These are phyloP conservation scores for Rhodosorus marinus DNA, from an alignment of 23 red algal genomes.

Conservation along the genomic window DNA sequence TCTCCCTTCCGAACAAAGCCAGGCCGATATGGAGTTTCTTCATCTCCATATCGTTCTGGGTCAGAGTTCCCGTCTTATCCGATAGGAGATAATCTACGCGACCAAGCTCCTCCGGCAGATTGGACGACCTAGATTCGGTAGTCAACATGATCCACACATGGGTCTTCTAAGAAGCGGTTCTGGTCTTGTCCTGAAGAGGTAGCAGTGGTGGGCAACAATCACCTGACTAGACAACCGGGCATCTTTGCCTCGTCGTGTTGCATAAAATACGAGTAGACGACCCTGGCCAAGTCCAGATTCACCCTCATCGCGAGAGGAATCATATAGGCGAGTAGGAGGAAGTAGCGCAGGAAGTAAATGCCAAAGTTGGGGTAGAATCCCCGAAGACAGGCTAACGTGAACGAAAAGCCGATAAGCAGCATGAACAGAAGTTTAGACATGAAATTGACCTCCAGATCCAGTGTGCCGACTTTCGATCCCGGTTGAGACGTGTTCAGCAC, in stretches of 20 bases:
- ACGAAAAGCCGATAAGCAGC: conserved; percentile 40
- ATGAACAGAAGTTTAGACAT: conserved; percentile 88
- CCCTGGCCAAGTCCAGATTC: conserved; percentile 88
- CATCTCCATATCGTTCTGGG: conserved; percentile 93
- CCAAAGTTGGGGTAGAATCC: conserved; percentile 48
- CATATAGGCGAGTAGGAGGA: conserved; percentile 78
- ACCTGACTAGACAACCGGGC: conserved; percentile 54
- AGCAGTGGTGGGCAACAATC: not conserved
- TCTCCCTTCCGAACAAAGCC: conserved; percentile 70
- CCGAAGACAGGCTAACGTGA: conserved; percentile 50
- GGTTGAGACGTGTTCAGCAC: conserved; percentile 59
- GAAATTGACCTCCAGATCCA: conserved; percentile 67
- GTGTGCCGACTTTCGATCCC: conserved; percentile 72
- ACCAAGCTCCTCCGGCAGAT: conserved; percentile 90
- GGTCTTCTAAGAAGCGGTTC: not conserved
- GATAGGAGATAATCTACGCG: conserved; percentile 78
- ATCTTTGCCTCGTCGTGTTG: conserved; percentile 46
- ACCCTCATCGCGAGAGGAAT: conserved; percentile 95
- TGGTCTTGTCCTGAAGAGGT: not conserved
- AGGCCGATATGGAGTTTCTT: conserved; percentile 90
- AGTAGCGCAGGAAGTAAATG: conserved; percentile 84
- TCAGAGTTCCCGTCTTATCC: conserved; percentile 92
- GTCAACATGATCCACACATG: no score
- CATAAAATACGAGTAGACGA: conserved; percentile 59
- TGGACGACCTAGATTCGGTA: no score